Evolutionary conservation across 1,284 basidiomycete genomes (phyloP).

Genomic region (Trichosporon faecale): DNA sequence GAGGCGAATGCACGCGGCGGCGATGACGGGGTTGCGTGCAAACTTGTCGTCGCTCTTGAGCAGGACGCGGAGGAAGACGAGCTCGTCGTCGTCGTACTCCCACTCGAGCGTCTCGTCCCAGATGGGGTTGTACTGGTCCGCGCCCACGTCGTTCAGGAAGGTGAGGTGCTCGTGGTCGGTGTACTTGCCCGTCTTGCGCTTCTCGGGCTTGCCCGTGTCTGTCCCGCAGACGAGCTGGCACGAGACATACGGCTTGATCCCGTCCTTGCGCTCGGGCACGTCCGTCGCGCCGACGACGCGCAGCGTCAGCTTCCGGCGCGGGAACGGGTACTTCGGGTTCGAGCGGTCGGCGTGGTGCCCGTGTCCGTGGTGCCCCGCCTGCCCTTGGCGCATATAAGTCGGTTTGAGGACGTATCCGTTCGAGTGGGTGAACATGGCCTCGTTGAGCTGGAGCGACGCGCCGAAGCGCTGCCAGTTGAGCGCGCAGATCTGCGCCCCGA

Average conservation of each 20-base stretch:
- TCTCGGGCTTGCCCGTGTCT: conserved; percentile 20
- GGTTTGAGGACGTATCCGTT: conserved; percentile 92
- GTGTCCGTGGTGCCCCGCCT: not conserved
- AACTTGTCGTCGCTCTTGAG: conserved; percentile 26
- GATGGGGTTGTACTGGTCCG: conserved; percentile 55
- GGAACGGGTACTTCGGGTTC: not conserved
- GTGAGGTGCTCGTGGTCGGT: not conserved
- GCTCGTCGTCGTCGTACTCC: conserved; percentile 59
- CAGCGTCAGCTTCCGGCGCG: conserved; percentile 12
- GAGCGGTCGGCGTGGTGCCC: not conserved
- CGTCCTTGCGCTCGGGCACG: conserved; percentile 5
- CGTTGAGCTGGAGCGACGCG: conserved; percentile 66
- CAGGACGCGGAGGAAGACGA: conserved; percentile 24
- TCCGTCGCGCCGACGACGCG: conserved; percentile 22
- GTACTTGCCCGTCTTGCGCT: conserved; percentile 24
- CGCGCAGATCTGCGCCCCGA: conserved; percentile 86
- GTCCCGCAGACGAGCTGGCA: conserved; percentile 23
- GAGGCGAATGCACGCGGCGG: conserved; percentile 16
- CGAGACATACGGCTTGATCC: conserved; percentile 23
- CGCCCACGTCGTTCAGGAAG: conserved; percentile 9
- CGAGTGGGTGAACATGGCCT: conserved; percentile 83
- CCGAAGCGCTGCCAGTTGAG: conserved; percentile 98
- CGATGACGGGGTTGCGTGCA: conserved; percentile 20
- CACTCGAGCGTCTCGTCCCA: conserved; percentile 74
- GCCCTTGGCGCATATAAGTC: conserved; percentile 28